Percentiles rank a stretch among this genome's conserved stretches.
Evolutionary conservation across 2,329 filamentous ascomycete species (phyloP).

Genomic region (Alternaria sp.): DNA sequence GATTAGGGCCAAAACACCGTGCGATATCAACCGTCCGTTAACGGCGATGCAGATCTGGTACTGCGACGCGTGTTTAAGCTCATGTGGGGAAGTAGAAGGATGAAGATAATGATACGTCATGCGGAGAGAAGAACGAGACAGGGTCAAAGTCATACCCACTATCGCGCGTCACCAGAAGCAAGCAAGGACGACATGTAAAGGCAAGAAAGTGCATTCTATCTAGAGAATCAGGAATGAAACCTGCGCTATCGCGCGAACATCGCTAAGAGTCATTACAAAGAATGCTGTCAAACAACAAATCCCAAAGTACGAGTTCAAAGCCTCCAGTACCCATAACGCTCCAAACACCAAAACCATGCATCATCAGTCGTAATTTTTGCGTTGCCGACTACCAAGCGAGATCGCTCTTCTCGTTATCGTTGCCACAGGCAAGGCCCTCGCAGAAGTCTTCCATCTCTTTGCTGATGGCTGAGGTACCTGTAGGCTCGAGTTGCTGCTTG

Average conservation of each 20-base stretch:
- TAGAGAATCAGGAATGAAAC: not conserved
- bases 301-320: conserved; percentile 23
- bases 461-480: conserved; percentile 26
- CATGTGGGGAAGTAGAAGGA: not conserved
- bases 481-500: conserved; percentile 40
- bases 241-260: not conserved
- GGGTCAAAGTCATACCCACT: not conserved
- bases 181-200: not conserved
- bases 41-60: conserved; percentile 7
- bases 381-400: conserved; percentile 29
- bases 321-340: conserved; percentile 21
- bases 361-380: conserved; percentile 13
- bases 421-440: conserved; percentile 36
- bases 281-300: not conserved
- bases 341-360: conserved; percentile 28
- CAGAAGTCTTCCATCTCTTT: conserved; percentile 42
- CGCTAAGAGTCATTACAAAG: conserved; percentile 16
- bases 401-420: conserved; percentile 39
- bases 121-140: not conserved
- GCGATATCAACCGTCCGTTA: conserved; percentile 11
- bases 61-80: not conserved
- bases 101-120: conserved; percentile 3
- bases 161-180: not conserved
- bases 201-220: conserved; percentile 2
- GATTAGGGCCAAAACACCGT: conserved; percentile 13